Base-by-base conservation (phyloP, 2,329 filamentous ascomycete genomes). In the Aspergillus pseudoterreus region DNA sequence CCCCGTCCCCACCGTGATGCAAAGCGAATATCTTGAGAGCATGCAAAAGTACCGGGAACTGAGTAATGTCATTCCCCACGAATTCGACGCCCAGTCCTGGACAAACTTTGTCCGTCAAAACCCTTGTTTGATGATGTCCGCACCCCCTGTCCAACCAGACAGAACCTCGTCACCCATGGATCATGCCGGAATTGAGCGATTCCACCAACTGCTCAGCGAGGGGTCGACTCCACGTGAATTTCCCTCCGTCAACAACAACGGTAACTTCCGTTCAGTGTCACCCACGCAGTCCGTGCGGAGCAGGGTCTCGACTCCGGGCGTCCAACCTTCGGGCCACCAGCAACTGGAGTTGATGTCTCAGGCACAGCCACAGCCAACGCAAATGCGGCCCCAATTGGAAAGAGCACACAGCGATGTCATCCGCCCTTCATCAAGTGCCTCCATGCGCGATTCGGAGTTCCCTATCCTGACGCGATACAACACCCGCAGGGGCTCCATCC, bases 11-110 rank as follows among this genome's bases (percentile, higher is more conserved):
- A 88, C 82, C 47, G 79, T 78, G 30, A 69, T 81, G 57, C 81
- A 84, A 66, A 81, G 75, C 56, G 81, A 85, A 69, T 84, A 83
- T 60, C 66, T 81, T 39, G 78, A 78, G 58, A 83, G 75, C 55
- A 82, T 84, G 78, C 81, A 82, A 58, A 79, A 77, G 52, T 81
- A 84, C 58, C 77, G 81, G 41, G 81, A 80, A 57, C 63, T 82
- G 50, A 85, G 79, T 68, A 78, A 79, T 56, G 69, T 78, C 24
- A 78, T 82, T 54, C 80, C 82, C 3, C 75, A 78, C 56, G 81
- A 79, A 19, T 82, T 85, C 60, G 88, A 95, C 64, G 80, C 82
- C 22, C 82, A 82, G 39, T 87, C 92, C 57, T 96, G 91, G 92
- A 85, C 82, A 52, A 81, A 83, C 4, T 90, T 94, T 50, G 71